Conservation (phyloP, 306 rosid genomes). For the Argentina anserina region DNA sequence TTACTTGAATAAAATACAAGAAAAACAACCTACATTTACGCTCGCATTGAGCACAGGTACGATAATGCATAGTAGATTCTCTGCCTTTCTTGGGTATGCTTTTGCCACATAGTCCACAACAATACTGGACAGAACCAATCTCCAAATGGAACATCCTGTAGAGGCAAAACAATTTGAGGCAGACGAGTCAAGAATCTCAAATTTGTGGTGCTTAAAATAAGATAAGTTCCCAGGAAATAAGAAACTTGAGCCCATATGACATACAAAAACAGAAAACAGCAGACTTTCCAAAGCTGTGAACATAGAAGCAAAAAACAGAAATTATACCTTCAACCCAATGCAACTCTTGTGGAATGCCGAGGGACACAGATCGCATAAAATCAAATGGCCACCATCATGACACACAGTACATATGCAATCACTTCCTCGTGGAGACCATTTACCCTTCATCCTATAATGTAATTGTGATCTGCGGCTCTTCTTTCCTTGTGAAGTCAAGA, state of each 20-base stretch:
- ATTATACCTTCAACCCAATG: constrained; percentile 63
- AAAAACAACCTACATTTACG: constrained; percentile 49
- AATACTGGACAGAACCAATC: constrained; percentile 89
- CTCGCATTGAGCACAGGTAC: constrained; percentile 67
- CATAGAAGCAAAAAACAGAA: constrained; percentile 10
- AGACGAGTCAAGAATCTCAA: constrained; percentile 25
- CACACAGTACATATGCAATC: constrained; percentile 74
- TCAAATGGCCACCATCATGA: constrained; percentile 66
- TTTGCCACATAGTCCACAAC: constrained; percentile 61
- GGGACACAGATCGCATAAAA: constrained; percentile 83
- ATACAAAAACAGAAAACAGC: background rate
- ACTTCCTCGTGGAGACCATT: constrained; percentile 33
- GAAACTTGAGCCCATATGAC: background rate
- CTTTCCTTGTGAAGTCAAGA: constrained; percentile 29
- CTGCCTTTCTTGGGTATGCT: constrained; percentile 28
- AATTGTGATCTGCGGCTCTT: constrained; percentile 8
- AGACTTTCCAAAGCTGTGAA: constrained; percentile 3
- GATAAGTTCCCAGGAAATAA: background rate
- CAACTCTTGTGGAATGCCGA: constrained; percentile 68
- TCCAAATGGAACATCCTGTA: constrained; percentile 71
- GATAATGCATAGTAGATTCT: constrained; percentile 26
- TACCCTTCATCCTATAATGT: constrained; percentile 12
- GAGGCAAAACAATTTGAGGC: constrained; percentile 22
- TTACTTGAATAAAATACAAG: background rate
- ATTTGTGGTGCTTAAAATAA: constrained; percentile 3